phyloP scores from a whole-genome alignment of 495 filamentous ascomycete genomes.

The Cryomyces antarcticus region DNA sequence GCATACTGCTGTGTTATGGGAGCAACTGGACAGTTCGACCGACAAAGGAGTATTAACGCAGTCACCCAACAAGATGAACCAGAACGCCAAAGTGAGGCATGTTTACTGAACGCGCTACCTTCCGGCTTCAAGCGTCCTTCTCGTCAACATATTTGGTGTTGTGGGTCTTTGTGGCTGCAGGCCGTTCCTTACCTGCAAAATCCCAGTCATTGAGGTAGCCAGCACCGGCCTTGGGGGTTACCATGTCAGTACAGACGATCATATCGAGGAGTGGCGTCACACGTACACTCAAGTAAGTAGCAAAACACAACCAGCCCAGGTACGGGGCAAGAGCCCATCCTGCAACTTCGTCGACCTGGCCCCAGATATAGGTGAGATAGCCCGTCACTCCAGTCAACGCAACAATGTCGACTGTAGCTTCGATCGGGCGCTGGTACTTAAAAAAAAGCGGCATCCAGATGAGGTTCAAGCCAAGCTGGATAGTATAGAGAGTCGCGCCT shows the following conservation, averaged over 20 bases:
- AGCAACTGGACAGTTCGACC: too few relatives aligned
- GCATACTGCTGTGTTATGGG: too few relatives aligned
- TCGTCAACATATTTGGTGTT: constrained; percentile 23
- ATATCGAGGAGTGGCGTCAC: not conserved
- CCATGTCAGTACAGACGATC: constrained; percentile 1
- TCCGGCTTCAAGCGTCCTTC: constrained; percentile 4
- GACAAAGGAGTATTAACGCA: too few relatives aligned
- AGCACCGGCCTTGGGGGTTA: constrained; percentile 26
- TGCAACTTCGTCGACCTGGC: constrained; percentile 45
- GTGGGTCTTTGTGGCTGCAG: constrained; percentile 8
- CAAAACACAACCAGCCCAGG: constrained; percentile 63
- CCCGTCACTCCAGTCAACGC: constrained; percentile 46
- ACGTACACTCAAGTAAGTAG: constrained; percentile 48
- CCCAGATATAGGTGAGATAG: constrained; percentile 55
- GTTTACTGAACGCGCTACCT: too few relatives aligned
- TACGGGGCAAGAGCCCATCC: constrained; percentile 64
- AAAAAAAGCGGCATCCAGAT: constrained; percentile 95
- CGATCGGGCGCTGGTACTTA: constrained; percentile 40
- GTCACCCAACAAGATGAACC: too few relatives aligned
- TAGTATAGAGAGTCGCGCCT: constrained; percentile 57
- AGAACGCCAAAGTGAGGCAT: too few relatives aligned
- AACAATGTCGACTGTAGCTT: constrained; percentile 57
- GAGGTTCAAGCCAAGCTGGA: constrained; percentile 67
- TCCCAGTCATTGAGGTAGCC: constrained; percentile 66
- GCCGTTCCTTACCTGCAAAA: constrained; percentile 25